Evolutionary conservation across 2,329 filamentous ascomycete species (phyloP).

Genomic region (Phialophora expanda): DNA sequence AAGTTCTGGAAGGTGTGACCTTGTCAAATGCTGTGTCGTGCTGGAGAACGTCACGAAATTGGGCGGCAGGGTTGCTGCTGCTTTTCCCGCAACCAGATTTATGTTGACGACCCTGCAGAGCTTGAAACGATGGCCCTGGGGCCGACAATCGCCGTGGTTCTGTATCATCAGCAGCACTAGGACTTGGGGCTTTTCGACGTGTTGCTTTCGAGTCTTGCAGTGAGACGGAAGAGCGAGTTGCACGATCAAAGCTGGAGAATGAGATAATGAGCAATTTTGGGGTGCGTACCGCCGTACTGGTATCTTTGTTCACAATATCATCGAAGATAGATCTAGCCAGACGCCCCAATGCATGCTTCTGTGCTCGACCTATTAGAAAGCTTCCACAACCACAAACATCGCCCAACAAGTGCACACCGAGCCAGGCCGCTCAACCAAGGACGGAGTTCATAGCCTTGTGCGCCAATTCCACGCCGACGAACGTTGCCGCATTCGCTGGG

Average conservation of each 20-base stretch:
- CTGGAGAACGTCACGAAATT: not conserved
- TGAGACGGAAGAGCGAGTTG: not conserved
- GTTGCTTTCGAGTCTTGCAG: not conserved
- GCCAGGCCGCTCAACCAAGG: conserved; percentile 45
- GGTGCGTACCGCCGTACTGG: not conserved
- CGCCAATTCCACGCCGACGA: conserved; percentile 61
- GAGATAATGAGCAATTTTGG: not conserved
- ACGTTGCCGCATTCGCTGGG: conserved; percentile 95
- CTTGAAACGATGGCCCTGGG: too few relatives aligned
- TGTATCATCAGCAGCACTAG: too few relatives aligned
- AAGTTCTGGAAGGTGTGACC: not conserved
- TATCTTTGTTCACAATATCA: not conserved
- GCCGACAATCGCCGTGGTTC: too few relatives aligned
- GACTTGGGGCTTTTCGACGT: too few relatives aligned
- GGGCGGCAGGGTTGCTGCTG: not conserved
- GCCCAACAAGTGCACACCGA: not conserved
- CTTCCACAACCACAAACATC: not conserved
- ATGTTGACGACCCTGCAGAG: too few relatives aligned
- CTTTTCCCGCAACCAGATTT: too few relatives aligned
- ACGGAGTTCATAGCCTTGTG: conserved; percentile 57
- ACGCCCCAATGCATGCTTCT: not conserved
- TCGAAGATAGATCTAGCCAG: not conserved
- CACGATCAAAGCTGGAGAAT: too few relatives aligned
- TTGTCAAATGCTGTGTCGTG: not conserved
- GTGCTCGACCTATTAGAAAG: not conserved